These are phyloP conservation scores for Abelmoschus esculentus DNA, from an alignment of 345 rosid genomes.

Conservation along the genomic window DNA sequence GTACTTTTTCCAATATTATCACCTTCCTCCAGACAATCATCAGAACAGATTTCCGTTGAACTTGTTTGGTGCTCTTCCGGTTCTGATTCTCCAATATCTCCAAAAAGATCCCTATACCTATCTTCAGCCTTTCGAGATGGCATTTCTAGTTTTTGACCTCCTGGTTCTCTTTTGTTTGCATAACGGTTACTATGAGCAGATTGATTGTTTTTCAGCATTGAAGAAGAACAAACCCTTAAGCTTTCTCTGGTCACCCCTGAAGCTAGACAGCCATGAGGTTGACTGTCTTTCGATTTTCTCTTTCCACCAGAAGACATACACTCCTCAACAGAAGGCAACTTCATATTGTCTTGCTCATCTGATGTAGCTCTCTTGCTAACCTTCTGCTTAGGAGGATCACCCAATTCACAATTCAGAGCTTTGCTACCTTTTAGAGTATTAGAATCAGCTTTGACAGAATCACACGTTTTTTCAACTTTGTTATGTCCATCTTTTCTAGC, in stretches of 20 bases:
- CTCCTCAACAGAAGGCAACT: conserved; percentile 39
- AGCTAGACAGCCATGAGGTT: conserved; percentile 23
- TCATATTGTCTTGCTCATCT: conserved; percentile 31
- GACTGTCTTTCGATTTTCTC: conserved; percentile 43
- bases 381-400: conserved; percentile 35
- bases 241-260: conserved; percentile 33
- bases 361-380: conserved; percentile 31
- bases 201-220: conserved; percentile 39
- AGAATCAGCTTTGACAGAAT: conserved; percentile 27
- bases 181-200: conserved; percentile 24
- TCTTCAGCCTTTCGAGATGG: conserved; percentile 44
- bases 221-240: conserved; percentile 29
- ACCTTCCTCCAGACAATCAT: conserved; percentile 29
- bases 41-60: conserved; percentile 27
- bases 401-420: conserved; percentile 28
- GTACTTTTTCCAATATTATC: conserved; percentile 33
- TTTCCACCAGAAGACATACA: conserved; percentile 38
- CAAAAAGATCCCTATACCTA: conserved; percentile 68
- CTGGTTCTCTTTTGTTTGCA: conserved; percentile 34
- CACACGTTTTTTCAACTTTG: conserved; percentile 35
- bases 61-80: conserved; percentile 45
- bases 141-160: conserved; percentile 36
- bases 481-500: conserved; percentile 37
- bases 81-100: conserved; percentile 57
- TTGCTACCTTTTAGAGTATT: conserved; percentile 32